Percentiles rank a stretch among this genome's conserved stretches.
These are phyloP conservation scores for Sinapis alba DNA, from an alignment of 441 rosid genomes.

Conservation along the genomic window DNA sequence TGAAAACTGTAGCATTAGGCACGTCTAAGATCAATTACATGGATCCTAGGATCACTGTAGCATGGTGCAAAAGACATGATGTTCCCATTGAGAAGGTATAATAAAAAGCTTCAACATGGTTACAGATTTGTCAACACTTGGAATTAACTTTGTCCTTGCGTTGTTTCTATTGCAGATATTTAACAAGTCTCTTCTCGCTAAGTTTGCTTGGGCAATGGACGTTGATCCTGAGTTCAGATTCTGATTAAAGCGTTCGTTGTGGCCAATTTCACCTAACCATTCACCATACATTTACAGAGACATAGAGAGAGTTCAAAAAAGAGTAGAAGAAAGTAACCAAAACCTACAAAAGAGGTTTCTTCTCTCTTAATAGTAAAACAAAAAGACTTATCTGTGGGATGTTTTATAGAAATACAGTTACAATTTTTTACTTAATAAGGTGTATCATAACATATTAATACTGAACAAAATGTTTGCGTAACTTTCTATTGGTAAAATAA, in stretches of 20 bases:
- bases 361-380: constrained; percentile 29
- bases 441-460: neutral
- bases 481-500: neutral
- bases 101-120: constrained; percentile 6
- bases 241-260: constrained; percentile 47
- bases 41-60: constrained; percentile 98
- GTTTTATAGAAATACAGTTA: constrained; percentile 21
- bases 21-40: constrained; percentile 98
- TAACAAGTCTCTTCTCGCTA: constrained; percentile 93
- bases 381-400: constrained; percentile 4
- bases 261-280: constrained; percentile 39
- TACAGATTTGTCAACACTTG: constrained; percentile 9
- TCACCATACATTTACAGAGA: constrained; percentile 38
- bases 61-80: constrained; percentile 99
- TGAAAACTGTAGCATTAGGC: constrained; percentile 94
- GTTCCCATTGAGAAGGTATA: constrained; percentile 98
- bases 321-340: constrained; percentile 28
- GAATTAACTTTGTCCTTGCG: neutral
- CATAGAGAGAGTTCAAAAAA: constrained; percentile 22
- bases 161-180: constrained; percentile 64
- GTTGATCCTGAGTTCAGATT: constrained; percentile 97
- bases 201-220: constrained; percentile 99
- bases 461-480: neutral
- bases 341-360: constrained; percentile 22
- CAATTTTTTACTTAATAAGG: constrained; percentile 21